A percentile compares a stretch with the other conserved stretches of the same genome.
Evolutionary conservation across 768 basidiomycete species (phyloP).

Genomic region (Lactarius psammicola): DNA sequence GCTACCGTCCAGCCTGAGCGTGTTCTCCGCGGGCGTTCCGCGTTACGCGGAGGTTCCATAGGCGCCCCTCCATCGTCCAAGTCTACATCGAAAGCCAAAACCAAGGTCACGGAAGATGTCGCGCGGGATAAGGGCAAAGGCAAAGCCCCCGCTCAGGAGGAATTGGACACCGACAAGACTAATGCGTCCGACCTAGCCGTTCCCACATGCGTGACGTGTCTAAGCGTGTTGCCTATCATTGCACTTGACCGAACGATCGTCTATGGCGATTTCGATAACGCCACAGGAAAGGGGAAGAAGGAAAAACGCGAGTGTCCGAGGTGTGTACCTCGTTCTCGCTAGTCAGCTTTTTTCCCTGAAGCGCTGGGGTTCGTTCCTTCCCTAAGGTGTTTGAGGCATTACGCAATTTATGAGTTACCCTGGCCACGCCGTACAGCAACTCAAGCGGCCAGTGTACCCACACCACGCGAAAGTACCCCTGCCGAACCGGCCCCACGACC

Average conservation of each 20-base stretch:
- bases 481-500: conserved; percentile 42
- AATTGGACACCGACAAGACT: conserved; percentile 23
- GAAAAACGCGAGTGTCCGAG: conserved; percentile 65
- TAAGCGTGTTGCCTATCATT: conserved; percentile 70
- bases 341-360: conserved; percentile 8
- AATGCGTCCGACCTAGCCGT: conserved; percentile 31
- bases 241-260: conserved; percentile 72
- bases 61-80: conserved; percentile 6
- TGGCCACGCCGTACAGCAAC: conserved; percentile 68
- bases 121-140: conserved; percentile 27
- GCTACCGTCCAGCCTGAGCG: conserved; percentile 16
- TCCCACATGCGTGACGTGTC: conserved; percentile 71
- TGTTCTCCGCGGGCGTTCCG: conserved; percentile 26
- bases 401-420: conserved; percentile 65
- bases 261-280: conserved; percentile 60
- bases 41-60: conserved; percentile 19
- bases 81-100: conserved; percentile 21
- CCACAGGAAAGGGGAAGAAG: conserved; percentile 44
- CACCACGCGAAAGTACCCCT: conserved; percentile 45
- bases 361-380: conserved; percentile 12
- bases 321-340: conserved; percentile 42
- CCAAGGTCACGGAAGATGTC: conserved; percentile 21
- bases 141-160: conserved; percentile 25
- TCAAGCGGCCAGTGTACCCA: conserved; percentile 44
- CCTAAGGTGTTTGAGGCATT: conserved; percentile 73